Conservation (phyloP, 2,329 filamentous ascomycete species). For the Emmonsiellopsis sp. region DNA sequence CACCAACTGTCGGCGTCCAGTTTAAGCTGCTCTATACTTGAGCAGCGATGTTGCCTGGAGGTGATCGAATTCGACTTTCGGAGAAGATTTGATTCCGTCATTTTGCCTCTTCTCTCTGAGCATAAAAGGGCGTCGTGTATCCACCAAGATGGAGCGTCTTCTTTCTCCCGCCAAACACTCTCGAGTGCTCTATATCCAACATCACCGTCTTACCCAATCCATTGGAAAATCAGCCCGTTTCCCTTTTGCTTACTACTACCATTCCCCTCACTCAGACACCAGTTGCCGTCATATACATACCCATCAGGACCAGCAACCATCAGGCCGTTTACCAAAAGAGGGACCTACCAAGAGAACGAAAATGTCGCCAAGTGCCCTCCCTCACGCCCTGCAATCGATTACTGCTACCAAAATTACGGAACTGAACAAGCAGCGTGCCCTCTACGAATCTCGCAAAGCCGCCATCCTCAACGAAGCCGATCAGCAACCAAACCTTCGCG, state of each 20-base stretch:
- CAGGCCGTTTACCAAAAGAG: neutral
- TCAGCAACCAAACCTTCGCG: conserved; percentile 19
- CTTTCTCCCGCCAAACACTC: too few relatives aligned
- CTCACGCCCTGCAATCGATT: conserved; percentile 47
- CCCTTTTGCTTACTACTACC: neutral
- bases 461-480: conserved; percentile 30
- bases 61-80: too few relatives aligned
- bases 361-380: conserved; percentile 33
- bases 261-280: neutral
- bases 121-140: too few relatives aligned
- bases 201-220: too few relatives aligned
- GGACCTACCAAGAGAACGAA: neutral
- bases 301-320: neutral
- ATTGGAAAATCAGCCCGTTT: neutral
- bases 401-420: conserved; percentile 50
- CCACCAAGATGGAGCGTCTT: too few relatives aligned
- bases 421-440: conserved; percentile 42
- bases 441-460: conserved; percentile 42
- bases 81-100: too few relatives aligned
- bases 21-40: too few relatives aligned
- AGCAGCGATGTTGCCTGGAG: too few relatives aligned
- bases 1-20: too few relatives aligned
- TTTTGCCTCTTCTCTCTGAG: too few relatives aligned
- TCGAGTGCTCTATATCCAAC: too few relatives aligned
- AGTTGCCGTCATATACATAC: neutral